These are phyloP conservation scores for Sutorius australiensis DNA, from an alignment of 768 basidiomycete genomes.

Conservation along the genomic window DNA sequence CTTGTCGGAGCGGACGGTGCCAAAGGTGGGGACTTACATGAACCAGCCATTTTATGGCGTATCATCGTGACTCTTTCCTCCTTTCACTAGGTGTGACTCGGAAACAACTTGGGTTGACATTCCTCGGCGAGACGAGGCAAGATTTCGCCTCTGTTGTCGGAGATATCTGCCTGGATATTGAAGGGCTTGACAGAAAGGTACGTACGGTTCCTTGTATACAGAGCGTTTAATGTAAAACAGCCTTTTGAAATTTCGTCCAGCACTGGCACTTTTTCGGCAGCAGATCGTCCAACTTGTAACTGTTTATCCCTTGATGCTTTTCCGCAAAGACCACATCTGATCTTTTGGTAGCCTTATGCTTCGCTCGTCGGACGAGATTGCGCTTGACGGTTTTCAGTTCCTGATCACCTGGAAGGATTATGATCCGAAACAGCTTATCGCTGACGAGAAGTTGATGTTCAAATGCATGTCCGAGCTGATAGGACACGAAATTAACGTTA, in stretches of 20 bases:
- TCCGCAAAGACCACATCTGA: background rate
- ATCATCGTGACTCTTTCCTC: background rate
- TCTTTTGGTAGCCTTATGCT: slow-evolving; percentile 3
- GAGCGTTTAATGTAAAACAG: background rate
- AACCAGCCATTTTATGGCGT: background rate
- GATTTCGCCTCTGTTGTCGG: slow-evolving; percentile 29
- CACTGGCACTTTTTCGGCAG: slow-evolving; percentile 23
- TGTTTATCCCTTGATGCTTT: too few species aligned
- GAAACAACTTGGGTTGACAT: slow-evolving; percentile 39
- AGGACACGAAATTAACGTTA: slow-evolving; percentile 32
- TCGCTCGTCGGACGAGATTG: slow-evolving; percentile 16
- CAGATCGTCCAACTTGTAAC: slow-evolving; percentile 4
- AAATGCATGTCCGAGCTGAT: slow-evolving; percentile 27
- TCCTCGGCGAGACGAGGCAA: slow-evolving; percentile 38
- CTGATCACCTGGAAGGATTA: slow-evolving; percentile 1
- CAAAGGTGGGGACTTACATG: slow-evolving; percentile 13
- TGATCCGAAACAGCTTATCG: slow-evolving; percentile 15
- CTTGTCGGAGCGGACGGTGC: slow-evolving; percentile 45
- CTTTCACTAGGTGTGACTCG: slow-evolving; percentile 32
- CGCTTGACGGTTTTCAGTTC: slow-evolving; percentile 21
- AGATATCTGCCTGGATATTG: slow-evolving; percentile 33
- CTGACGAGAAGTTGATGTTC: slow-evolving; percentile 26
- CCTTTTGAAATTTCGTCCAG: slow-evolving; percentile 2
- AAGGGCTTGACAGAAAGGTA: slow-evolving; percentile 31
- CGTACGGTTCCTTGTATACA: background rate